Conservation (phyloP, 2,329 filamentous ascomycete species). For the Rhinocladiella similis region DNA sequence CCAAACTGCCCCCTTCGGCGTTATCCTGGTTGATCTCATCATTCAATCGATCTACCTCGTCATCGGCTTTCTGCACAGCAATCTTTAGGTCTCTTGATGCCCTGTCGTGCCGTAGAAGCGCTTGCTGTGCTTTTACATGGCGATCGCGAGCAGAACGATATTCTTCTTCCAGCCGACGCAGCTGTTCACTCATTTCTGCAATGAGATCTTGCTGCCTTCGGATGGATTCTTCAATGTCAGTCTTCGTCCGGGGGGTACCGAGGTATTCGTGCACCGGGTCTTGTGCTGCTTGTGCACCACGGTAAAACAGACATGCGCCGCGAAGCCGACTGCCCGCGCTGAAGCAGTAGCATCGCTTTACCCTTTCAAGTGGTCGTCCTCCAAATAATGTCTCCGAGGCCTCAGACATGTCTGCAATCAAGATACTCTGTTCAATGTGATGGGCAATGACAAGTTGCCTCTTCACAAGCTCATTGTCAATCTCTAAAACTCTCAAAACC, state of each 20-base stretch:
- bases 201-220: conserved; percentile 51
- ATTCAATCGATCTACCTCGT: conserved; percentile 65
- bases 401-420: conserved; percentile 68
- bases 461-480: conserved; percentile 75
- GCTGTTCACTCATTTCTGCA: conserved; percentile 56
- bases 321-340: conserved; percentile 63
- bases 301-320: conserved; percentile 60
- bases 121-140: conserved; percentile 51
- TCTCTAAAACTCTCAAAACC: conserved; percentile 73
- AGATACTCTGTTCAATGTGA: conserved; percentile 77
- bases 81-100: conserved; percentile 52
- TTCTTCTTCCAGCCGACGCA: conserved; percentile 53
- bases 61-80: conserved; percentile 60
- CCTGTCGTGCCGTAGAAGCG: conserved; percentile 52
- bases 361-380: conserved; percentile 60
- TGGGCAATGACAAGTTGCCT: conserved; percentile 82
- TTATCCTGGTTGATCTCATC: conserved; percentile 60
- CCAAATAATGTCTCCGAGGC: conserved; percentile 65
- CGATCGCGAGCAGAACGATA: conserved; percentile 50
- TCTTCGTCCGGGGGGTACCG: conserved; percentile 71
- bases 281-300: conserved; percentile 50
- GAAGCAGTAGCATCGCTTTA: conserved; percentile 65
- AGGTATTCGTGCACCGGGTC: conserved; percentile 55
- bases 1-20: conserved; percentile 66
- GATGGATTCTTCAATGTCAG: conserved; percentile 70